These are phyloP conservation scores for Ophiocordyceps camponoti-saundersi DNA, from an alignment of 2,329 filamentous ascomycete species.

Conservation along the genomic window DNA sequence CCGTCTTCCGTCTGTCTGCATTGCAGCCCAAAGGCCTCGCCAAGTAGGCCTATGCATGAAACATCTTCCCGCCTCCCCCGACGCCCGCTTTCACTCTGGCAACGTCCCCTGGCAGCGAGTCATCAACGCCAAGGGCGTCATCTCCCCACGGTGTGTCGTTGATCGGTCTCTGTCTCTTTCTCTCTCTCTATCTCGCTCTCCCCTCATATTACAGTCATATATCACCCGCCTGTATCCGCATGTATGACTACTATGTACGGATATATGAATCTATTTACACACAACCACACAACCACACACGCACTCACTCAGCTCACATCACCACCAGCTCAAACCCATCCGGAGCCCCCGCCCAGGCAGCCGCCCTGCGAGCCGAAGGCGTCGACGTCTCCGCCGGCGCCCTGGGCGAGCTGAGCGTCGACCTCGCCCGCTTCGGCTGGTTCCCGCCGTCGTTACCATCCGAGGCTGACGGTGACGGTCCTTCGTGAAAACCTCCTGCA, in stretches of 20 bases:
- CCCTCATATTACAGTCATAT: no score
- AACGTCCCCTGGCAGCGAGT: slow-evolving; percentile 94
- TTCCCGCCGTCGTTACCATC: slow-evolving; percentile 35
- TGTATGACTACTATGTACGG: no score
- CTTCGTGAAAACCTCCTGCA: no score
- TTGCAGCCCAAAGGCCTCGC: slow-evolving; percentile 51
- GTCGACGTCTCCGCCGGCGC: slow-evolving; percentile 30
- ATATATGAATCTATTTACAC: background rate
- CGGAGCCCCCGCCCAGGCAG: slow-evolving; percentile 31
- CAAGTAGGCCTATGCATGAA: slow-evolving; percentile 88
- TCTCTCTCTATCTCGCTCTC: no score
- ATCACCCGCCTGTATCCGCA: no score
- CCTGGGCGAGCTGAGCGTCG: slow-evolving; percentile 33
- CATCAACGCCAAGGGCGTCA: slow-evolving; percentile 71
- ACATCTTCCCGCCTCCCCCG: slow-evolving; percentile 47
- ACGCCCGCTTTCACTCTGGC: slow-evolving; percentile 44
- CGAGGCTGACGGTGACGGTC: slow-evolving; percentile 6
- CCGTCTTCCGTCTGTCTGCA: no score
- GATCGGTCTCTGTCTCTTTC: no score
- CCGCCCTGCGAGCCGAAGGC: slow-evolving; percentile 31
- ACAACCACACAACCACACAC: background rate
- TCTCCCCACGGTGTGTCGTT: slow-evolving; percentile 17
- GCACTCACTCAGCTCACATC: slow-evolving; percentile 31
- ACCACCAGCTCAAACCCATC: slow-evolving; percentile 34
- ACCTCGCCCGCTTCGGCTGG: slow-evolving; percentile 36